Evolutionary conservation across 2,329 filamentous ascomycete genomes (phyloP), one percentile per base, ranked within the genome.

Genomic region (Sporothrix mexicana): DNA sequence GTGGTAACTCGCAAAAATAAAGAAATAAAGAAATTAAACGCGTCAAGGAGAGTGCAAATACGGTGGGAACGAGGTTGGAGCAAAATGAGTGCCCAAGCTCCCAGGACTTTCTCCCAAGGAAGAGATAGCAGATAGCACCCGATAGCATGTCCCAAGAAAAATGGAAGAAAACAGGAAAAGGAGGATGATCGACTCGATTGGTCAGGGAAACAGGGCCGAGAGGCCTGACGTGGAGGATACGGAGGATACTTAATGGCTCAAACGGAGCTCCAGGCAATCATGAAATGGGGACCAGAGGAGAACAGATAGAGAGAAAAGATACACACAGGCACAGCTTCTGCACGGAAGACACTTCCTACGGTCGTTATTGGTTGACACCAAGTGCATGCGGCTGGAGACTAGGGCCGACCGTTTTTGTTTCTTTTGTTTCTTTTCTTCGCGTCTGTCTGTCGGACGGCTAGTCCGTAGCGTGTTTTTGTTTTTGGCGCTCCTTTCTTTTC

Each of bases 171-270:
- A 53, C 13, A n/a, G 57, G 20, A 62, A 43, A 43, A 7, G 57
- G 57, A 30, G 57, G 4, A 30, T 17, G 57, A 15, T 41, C 25
- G 30, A 30, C 23, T 6, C 23, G 25, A 62, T 62, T 41, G 57
- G 30, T 15, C 57, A 62, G 30, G 36, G 55, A 30, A 62, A 62
- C n/a, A 62, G 30, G 43, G 30, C 57, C 17, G 25, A 43, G 13
- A 61, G 57, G 57, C 15, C 57, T 61, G 41, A 61, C 30, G n/a
- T 36, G 30, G 57, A 61, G 57, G 30, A 30, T 43, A n/a, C 59
- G 20, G 43, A 43, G 51, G 51, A 55, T 9, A 36, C 30, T 36
- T 36, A 7, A 7, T 6, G 30, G 30, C 30, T 36, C 30, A 36
- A 36, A 36, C 4, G 30, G 7, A 36, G 30, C 30, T 36, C 10